Base-by-base conservation (phyloP, 1,284 basidiomycete genomes). In the Pseudozyma hubeiensis region DNA sequence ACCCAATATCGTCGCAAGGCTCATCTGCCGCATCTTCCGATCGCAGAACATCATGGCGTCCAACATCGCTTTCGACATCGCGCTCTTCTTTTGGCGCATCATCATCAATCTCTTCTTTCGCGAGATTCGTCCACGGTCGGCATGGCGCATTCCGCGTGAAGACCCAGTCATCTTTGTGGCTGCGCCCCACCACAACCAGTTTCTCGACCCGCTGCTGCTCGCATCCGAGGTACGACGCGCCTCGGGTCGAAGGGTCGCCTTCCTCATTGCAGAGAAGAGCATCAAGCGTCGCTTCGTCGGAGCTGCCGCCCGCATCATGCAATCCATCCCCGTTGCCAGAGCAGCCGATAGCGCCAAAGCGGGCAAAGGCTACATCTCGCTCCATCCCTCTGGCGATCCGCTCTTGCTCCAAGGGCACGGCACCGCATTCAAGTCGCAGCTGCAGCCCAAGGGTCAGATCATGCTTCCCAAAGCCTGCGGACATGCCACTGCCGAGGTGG, bases 171-270 rank as follows among this genome's bases (percentile, higher is more conserved):
- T 99, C 81, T 97, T 99, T 86, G 96, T 97, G 53, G 94, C 89
- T 50, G 97, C 94, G 13, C 97, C 97, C 17, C 97, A 99, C 86
- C 91, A 93, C 83, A 99, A 99, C 85, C 86, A 99, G 92, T 99
- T 99, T 85, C 89, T 99, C 57, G 97, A 99, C 83, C 95, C 97
- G 8, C 86, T 99, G 48, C 88, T 99, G 46, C 87, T 99, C 47
- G 91, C 90, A 67, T 89, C 93, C 53, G 93, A 98, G 85, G 94
- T 95, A 46, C 78, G 87, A 81, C 89, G 91, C 63, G 93, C 97
- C 85, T 91, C 92, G 1, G 88, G 90, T 17, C 89, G 97, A 46
- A 89, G 91, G 77, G 92, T 97, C 11, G 91, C 92, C 64, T 95
- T 97, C 82, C 87, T 99, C 44, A 92, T 92, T 31, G 97, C 97